Base-by-base conservation (phyloP, 805 yeast species). In the Saccharomycopsis amapae region DNA sequence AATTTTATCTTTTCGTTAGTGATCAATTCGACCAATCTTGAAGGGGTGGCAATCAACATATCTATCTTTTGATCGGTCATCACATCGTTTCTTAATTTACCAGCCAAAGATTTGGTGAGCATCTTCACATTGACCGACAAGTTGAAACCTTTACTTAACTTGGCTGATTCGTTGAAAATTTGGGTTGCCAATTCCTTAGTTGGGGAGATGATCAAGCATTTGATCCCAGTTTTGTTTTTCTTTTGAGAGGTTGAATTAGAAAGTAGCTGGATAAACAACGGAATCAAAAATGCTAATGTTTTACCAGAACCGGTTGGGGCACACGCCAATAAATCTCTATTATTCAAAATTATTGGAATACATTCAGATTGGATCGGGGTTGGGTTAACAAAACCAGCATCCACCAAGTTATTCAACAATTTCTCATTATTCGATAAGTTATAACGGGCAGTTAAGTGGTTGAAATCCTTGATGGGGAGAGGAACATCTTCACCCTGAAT, bases 281-380 rank as follows among this genome's bases (percentile, higher is more conserved):
- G 98, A 15, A 88, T 76, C 46, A 85, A 66, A 59, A 84, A 93
- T 25, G 97, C 95, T 40, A 93, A 68, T 0, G 98, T 93, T 61
- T 93, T 93, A 70, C 98, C 98, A 3, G 97, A 87, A 56, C 98
- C 98, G 1, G 98, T 93, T 39, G 97, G 97, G 0, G 97, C 97
- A 71, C 96, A 86, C 1, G 95, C 95, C 36, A 93, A 69, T 28
- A 93, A 61, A 59, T 90, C 97, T 49, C 95, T 75, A 24, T 69
- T 73, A 44, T 76, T 71, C 44, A 87, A 64, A 12, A 85, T 64
- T 7, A 78, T 68, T 2, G 98, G 97, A 35, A 93, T 79, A 1
- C 88, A 78, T 62, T 93, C 97, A 51, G 87, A 76, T 65, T 93
- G 99, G 56, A 93, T 85, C 2, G 97, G 81, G 0, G 98, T 90